Evolutionary conservation across 441 rosid species (phyloP).

Genomic region (Gossypium gossypioides): DNA sequence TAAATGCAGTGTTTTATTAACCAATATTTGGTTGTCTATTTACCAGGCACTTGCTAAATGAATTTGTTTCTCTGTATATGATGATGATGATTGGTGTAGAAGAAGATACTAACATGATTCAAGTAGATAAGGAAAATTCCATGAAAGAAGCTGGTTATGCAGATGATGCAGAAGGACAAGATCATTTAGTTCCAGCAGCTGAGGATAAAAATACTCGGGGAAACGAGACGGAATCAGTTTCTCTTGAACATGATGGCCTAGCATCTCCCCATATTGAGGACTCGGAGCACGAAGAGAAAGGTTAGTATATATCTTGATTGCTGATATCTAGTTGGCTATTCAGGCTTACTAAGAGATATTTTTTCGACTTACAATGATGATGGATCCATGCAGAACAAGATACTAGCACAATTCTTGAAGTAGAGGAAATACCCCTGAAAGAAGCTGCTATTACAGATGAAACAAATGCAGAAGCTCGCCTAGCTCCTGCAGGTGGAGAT

Average conservation of each 20-base stretch:
- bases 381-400: constrained; percentile 25
- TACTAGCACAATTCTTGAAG: constrained; percentile 1
- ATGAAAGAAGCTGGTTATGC: constrained; percentile 17
- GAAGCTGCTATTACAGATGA: constrained; percentile 19
- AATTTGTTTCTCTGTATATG: background rate
- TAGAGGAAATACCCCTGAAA: constrained; percentile 10
- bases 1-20: background rate
- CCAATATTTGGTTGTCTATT: constrained; percentile 1
- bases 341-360: background rate
- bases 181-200: background rate
- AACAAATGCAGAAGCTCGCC: constrained; percentile 15
- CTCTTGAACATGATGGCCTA: background rate
- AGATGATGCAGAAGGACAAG: constrained; percentile 8
- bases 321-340: background rate
- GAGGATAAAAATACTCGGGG: background rate
- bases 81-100: constrained; percentile 20
- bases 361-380: background rate
- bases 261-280: background rate
- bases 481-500: constrained; percentile 14
- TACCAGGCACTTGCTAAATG: background rate
- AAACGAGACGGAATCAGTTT: background rate
- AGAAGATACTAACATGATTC: constrained; percentile 10
- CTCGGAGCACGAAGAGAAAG: background rate
- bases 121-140: constrained; percentile 11
- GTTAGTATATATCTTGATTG: background rate